Base-by-base conservation (phyloP, 352 stramenopile species). In the Saprolegnia parasitica region DNA sequence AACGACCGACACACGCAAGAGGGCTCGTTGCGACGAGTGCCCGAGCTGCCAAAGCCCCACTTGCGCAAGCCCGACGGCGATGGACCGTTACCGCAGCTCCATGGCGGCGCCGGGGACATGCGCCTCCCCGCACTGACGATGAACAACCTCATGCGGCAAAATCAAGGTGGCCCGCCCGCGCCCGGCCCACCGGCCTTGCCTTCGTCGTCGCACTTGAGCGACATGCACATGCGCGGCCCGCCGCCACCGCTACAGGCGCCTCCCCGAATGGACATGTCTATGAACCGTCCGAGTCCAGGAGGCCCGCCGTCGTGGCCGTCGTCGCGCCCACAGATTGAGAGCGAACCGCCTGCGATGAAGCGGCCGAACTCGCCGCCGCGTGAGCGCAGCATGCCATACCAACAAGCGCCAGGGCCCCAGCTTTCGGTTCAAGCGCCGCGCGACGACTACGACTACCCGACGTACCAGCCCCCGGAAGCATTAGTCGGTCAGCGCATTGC, bases 401-500 rank as follows among this genome's bases (percentile, higher is more conserved):
- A 49, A 46, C 26, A 13, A 21, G 18, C 21, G 24, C 23, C 35
- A 18, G 50, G 13, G 3, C 42, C 42, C 42, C 42, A 49, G 42
- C 42, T 49, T 2, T 49, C 42, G n/a, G 58, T 65, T 35, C 24
- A 32, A 35, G 18, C 58, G 4, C n/a, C 20, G 13, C 58, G 58
- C 37, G 58, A 67, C 15, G 58, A 67, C 26, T 67, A 55, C 42
- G 58, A 67, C 39, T 67, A 67, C 29, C 58, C 58, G 20, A 67
- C 58, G 15, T 67, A 67, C 29, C 58, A 67, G 39, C 58, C 58
- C 5, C 58, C 82, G 0, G 80, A 91, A 57, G 85, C 92, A 39
- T 73, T 95, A 15, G 87, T 95, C 52, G 86, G 86, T 0, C 68
- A 93, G 18, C 84, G 86, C n/a, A 85, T 95, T 1, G 83, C 83